phyloP scores from a whole-genome alignment of 177 flowering plant genomes.

The Vitis hybrid region DNA sequence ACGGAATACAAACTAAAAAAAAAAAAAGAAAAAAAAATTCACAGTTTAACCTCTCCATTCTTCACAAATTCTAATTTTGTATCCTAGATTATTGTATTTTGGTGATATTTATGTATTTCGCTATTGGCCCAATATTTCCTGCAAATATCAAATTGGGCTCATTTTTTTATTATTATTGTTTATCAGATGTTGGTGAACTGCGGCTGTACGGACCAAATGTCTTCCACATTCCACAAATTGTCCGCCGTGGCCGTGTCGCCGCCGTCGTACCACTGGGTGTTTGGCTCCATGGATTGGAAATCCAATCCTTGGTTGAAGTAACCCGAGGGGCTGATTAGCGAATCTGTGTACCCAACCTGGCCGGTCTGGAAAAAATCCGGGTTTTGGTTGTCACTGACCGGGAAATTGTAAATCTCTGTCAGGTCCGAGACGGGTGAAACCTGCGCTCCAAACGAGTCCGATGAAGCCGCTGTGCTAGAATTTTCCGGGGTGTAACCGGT shows the following conservation, averaged over 20 bases:
- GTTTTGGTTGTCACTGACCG: conserved; percentile 23
- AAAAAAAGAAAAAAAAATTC: conserved; percentile 1
- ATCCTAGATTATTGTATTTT: conserved; percentile 8
- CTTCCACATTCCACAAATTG: conserved; percentile 60
- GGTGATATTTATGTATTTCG: not conserved
- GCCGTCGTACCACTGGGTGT: conserved; percentile 34
- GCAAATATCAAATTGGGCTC: not conserved
- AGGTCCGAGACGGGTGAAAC: conserved; percentile 50
- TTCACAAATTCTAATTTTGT: conserved; percentile 15
- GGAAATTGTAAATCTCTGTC: conserved; percentile 34
- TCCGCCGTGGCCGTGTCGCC: conserved; percentile 34
- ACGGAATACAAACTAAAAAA: not conserved
- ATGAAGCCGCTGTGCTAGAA: conserved; percentile 55
- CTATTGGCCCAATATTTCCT: not conserved
- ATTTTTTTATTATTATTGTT: not conserved
- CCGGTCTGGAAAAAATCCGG: conserved; percentile 24
- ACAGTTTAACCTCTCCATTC: conserved; percentile 16
- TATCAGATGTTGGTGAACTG: conserved; percentile 30
- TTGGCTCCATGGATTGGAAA: conserved; percentile 37
- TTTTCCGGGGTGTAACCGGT: conserved; percentile 41
- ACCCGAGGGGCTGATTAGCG: conserved; percentile 20
- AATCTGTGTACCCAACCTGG: conserved; percentile 15
- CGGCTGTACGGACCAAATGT: conserved; percentile 50
- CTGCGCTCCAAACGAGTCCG: conserved; percentile 55
- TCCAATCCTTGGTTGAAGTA: conserved; percentile 31